phyloP scores from a whole-genome alignment of 2,329 filamentous ascomycete species.

The Rasamsonia emersonii region DNA sequence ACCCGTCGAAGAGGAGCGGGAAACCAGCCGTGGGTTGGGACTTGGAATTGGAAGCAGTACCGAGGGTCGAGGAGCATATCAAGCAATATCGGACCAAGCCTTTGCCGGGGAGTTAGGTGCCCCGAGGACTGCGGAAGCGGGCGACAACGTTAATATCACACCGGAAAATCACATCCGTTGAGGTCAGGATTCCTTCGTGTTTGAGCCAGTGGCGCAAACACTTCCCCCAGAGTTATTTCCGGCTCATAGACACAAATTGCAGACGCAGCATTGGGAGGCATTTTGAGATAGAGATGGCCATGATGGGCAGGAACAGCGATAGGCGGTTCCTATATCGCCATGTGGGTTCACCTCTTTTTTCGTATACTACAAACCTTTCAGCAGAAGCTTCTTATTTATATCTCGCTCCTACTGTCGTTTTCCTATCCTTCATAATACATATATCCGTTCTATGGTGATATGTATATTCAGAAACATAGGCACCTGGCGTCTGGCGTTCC shows the following conservation, averaged over 20 bases:
- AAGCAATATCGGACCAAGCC: conserved; percentile 17
- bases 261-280: too few relatives aligned
- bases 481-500: too few relatives aligned
- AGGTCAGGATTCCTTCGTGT: conserved; percentile 23
- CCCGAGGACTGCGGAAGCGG: conserved; percentile 9
- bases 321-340: too few relatives aligned
- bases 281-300: too few relatives aligned
- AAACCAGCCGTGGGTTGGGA: conserved; percentile 5
- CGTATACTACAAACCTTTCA: too few relatives aligned
- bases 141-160: conserved; percentile 19
- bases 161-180: conserved; percentile 14
- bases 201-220: conserved; percentile 23
- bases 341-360: too few relatives aligned
- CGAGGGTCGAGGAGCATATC: conserved; percentile 18
- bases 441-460: too few relatives aligned
- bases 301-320: too few relatives aligned
- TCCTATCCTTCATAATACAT: too few relatives aligned
- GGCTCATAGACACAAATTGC: conserved; percentile 12
- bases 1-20: conserved; percentile 3
- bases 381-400: too few relatives aligned
- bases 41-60: conserved; percentile 9
- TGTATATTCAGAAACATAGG: too few relatives aligned
- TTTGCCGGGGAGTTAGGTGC: conserved; percentile 12
- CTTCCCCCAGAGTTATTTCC: conserved; percentile 17
- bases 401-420: too few relatives aligned